Percentiles rank a stretch among this genome's conserved stretches.
These are phyloP conservation scores for Craspedostauros australis DNA, from an alignment of 108 stramenopile genomes.

Conservation along the genomic window DNA sequence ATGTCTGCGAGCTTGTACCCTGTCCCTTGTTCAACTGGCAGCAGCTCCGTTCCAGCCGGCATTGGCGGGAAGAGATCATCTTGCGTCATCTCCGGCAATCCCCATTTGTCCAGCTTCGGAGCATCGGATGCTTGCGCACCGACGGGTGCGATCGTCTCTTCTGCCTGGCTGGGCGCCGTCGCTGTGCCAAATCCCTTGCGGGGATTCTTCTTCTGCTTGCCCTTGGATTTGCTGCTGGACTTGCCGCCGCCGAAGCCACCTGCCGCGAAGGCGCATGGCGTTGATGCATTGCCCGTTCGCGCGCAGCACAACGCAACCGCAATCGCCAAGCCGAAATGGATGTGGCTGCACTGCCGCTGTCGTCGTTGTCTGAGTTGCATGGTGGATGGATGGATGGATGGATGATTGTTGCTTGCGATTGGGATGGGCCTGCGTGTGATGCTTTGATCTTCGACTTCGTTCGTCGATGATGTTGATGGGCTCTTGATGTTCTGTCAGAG, in stretches of 20 bases:
- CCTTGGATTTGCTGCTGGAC: background rate
- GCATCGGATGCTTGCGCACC: too few relatives aligned
- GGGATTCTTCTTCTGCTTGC: background rate
- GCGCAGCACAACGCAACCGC: too few relatives aligned
- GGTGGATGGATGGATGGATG: conserved; percentile 10
- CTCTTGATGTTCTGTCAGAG: too few relatives aligned
- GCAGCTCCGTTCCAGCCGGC: conserved; percentile 29
- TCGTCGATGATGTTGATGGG: too few relatives aligned
- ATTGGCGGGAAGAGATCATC: conserved; percentile 78
- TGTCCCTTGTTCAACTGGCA: conserved; percentile 15
- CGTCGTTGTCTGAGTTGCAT: conserved; percentile 11
- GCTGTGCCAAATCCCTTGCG: too few relatives aligned
- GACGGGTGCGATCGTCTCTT: too few relatives aligned
- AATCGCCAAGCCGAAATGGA: conserved; percentile 19
- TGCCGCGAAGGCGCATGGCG: too few relatives aligned
- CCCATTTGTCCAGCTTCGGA: conserved; percentile 65
- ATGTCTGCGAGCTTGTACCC: conserved; percentile 36
- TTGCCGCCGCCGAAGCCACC: background rate
- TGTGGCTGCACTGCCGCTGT: conserved; percentile 38
- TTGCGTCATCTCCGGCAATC: conserved; percentile 57
- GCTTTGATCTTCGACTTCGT: too few relatives aligned
- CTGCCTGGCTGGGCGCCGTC: too few relatives aligned
- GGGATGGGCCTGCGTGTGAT: too few relatives aligned
- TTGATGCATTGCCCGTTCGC: too few relatives aligned
- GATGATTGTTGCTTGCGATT: too few relatives aligned